These are phyloP conservation scores for Citrus glauca DNA, from an alignment of 345 rosid genomes.

Conservation along the genomic window DNA sequence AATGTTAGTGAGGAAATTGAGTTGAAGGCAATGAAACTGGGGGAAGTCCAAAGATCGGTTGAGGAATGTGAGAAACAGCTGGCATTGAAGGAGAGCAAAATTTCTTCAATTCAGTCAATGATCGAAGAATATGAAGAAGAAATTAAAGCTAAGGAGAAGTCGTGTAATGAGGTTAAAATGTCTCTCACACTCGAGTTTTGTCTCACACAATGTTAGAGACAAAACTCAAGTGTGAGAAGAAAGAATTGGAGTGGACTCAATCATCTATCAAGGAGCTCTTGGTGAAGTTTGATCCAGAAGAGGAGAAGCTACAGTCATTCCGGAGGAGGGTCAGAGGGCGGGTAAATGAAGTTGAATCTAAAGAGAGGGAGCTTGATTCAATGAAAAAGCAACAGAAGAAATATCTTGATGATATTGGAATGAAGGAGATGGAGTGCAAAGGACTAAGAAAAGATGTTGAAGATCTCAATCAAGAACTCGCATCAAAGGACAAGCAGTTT, in stretches of 20 bases:
- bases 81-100: not conserved
- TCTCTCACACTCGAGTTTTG: not conserved
- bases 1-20: slow-evolving; percentile 9
- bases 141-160: slow-evolving; percentile 9
- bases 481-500: slow-evolving; percentile 1
- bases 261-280: slow-evolving; percentile 10
- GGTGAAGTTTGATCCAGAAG: slow-evolving; percentile 13
- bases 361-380: slow-evolving; percentile 18
- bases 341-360: slow-evolving; percentile 11
- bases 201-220: not conserved
- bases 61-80: not conserved
- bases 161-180: slow-evolving; percentile 4
- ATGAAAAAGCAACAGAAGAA: not conserved
- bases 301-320: slow-evolving; percentile 11
- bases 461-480: not conserved
- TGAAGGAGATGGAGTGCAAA: slow-evolving; percentile 10
- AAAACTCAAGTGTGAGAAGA: not conserved
- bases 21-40: slow-evolving; percentile 5
- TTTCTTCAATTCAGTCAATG: slow-evolving; percentile 5
- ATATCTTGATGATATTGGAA: slow-evolving; percentile 8
- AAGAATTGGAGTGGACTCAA: slow-evolving; percentile 6
- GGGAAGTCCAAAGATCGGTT: not conserved
- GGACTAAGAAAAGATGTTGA: not conserved
- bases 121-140: slow-evolving; percentile 9
- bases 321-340: not conserved